phyloP scores from a whole-genome alignment of 805 yeast species.

The Cyberlindnera maritima region DNA sequence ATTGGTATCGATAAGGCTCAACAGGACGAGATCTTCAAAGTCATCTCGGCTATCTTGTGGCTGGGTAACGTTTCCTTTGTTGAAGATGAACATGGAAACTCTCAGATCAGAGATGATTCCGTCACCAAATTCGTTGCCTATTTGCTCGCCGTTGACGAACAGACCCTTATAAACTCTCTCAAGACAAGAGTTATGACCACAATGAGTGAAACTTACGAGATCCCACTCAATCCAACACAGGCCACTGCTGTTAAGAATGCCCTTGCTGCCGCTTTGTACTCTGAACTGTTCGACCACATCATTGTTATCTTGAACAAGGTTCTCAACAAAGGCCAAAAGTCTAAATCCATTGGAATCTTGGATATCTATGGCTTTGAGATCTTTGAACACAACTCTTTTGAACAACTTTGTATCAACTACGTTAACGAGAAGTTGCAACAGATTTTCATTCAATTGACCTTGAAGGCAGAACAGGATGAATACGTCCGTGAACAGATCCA shows the following conservation, averaged over 20 bases:
- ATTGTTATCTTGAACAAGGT: constrained; percentile 87
- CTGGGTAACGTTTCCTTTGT: constrained; percentile 85
- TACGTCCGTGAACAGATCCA: constrained; percentile 91
- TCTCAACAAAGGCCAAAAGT: constrained; percentile 42
- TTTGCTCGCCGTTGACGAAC: constrained; percentile 74
- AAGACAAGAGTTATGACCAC: constrained; percentile 87
- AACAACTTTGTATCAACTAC: constrained; percentile 92
- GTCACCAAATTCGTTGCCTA: constrained; percentile 97
- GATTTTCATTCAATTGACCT: constrained; percentile 90
- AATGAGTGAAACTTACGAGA: constrained; percentile 86
- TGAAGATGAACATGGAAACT: constrained; percentile 86
- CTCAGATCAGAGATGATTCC: constrained; percentile 75
- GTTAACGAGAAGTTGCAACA: constrained; percentile 96
- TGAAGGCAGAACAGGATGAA: constrained; percentile 97
- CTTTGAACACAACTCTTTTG: constrained; percentile 91
- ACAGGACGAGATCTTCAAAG: constrained; percentile 85
- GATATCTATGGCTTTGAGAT: constrained; percentile 97
- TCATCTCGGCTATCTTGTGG: constrained; percentile 87
- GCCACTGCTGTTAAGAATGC: constrained; percentile 96
- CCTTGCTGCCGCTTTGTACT: constrained; percentile 89
- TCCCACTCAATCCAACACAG: constrained; percentile 87
- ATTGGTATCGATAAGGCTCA: constrained; percentile 82
- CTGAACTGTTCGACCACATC: constrained; percentile 93
- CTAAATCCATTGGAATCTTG: constrained; percentile 83
- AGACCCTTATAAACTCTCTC: constrained; percentile 61